Base-by-base conservation (phyloP, 345 rosid species). In the Pugionium dolabratum region DNA sequence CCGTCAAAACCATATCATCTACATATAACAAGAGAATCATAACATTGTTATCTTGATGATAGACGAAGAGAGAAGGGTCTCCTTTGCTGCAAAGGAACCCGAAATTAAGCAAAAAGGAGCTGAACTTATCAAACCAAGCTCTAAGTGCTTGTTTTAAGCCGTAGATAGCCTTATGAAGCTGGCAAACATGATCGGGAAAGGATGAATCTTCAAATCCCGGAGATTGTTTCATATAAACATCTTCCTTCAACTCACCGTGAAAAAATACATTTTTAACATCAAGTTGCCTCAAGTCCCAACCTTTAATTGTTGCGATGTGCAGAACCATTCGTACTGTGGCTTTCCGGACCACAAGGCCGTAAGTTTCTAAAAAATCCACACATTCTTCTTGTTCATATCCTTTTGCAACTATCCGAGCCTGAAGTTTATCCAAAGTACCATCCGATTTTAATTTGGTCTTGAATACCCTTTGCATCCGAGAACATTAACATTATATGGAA, bases 381-480 rank as follows among this genome's bases (percentile, higher is more conserved):
- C 57, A 36, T 1, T n/a, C 56, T 2, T 26, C 1, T 44, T 66
- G 54, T 4, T 66, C 36, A 26, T 32, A 54, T 0, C 54, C 71
- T 4, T 54, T 66, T 8, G 63, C 44, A 4, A 66, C 44, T 0
- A 54, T 2, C 1, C 63, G 25, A 1, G 45, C 72, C 6, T 46
- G 57, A 2, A 41, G 32, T 0, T 47, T 4, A 0, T n/a, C 7
- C 5, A 68, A 9, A 1, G 9, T 26, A 9, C 72, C 72, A 58
- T 46, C 58, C 1, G 7, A 18, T 18, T 18, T 18, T 18, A 18
- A 18, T 18, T 18, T 18, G 18, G 18, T 18, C 18, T 18, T 18
- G 26, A 48, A 69, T 1, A 52, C 7, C 57, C 37, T 8, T 31
- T 52, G 10, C 18, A 7, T 1, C 42, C 42, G 2, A 39, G 42